Evolutionary conservation across 306 rosid species (phyloP).

Genomic region (Gillenia trifoliata): DNA sequence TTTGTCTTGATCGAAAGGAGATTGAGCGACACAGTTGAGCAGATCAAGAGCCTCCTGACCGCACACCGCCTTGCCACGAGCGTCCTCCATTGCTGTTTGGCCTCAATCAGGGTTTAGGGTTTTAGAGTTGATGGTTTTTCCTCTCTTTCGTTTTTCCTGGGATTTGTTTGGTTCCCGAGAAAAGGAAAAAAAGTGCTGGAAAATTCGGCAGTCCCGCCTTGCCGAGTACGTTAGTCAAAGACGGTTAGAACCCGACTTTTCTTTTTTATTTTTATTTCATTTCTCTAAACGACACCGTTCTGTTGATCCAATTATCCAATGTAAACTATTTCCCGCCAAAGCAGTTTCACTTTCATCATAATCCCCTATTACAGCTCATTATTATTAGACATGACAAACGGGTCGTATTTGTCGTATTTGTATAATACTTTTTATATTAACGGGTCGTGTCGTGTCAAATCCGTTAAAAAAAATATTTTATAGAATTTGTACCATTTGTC

Average conservation of each 20-base stretch:
- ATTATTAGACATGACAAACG: no score
- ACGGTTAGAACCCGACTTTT: background rate
- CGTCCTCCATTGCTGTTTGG: constrained; percentile 37
- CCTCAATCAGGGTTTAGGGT: constrained; percentile 2
- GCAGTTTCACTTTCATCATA: no score
- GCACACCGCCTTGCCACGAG: constrained; percentile 44
- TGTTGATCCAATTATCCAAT: no score
- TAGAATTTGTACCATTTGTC: no score
- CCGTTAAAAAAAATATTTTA: no score
- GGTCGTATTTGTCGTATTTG: no score
- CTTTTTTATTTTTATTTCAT: background rate
- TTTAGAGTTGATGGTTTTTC: constrained; percentile 10
- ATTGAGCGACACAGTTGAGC: constrained; percentile 67
- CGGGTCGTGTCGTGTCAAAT: no score
- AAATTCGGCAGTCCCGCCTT: background rate
- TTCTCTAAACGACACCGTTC: background rate
- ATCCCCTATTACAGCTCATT: background rate
- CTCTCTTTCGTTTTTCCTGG: no score
- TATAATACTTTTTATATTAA: no score
- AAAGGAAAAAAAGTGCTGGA: background rate
- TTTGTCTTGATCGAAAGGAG: constrained; percentile 59
- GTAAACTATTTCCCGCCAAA: no score
- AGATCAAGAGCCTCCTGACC: constrained; percentile 68
- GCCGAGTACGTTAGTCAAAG: background rate
- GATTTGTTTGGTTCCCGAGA: background rate